phyloP scores from a whole-genome alignment of 2,329 filamentous ascomycete genomes.

The Capronia epimyces region DNA sequence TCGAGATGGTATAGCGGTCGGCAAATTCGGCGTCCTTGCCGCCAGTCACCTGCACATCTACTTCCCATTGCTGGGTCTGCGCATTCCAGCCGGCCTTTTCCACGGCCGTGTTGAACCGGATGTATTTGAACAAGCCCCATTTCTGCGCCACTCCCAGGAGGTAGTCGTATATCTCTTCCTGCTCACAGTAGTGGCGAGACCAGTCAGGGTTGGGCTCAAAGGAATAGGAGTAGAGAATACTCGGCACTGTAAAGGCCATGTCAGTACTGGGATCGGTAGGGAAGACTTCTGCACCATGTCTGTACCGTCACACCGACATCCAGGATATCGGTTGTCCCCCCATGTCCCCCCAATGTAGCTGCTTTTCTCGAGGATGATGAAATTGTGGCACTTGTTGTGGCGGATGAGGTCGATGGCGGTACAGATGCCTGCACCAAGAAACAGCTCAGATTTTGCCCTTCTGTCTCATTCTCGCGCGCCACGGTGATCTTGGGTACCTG shows the following conservation, averaged over 20 bases:
- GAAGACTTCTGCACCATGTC: too few species aligned
- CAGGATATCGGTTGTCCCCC: constrained; percentile 39
- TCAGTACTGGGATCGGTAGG: too few species aligned
- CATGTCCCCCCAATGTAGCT: constrained; percentile 42
- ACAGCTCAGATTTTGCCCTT: too few species aligned
- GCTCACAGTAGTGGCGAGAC: constrained; percentile 55
- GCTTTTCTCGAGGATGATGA: constrained; percentile 54
- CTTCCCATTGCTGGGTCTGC: constrained; percentile 40
- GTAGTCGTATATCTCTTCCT: constrained; percentile 56
- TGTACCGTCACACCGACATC: constrained; percentile 51
- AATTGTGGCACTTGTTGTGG: constrained; percentile 43
- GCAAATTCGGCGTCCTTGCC: constrained; percentile 53
- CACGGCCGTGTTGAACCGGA: constrained; percentile 55
- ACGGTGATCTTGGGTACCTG: too few species aligned
- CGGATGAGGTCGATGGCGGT: constrained; percentile 50
- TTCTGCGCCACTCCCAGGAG: constrained; percentile 38
- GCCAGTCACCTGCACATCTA: constrained; percentile 40
- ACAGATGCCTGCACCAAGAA: too few species aligned
- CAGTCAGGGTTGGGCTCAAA: constrained; percentile 57
- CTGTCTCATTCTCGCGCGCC: too few species aligned
- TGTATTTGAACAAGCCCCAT: constrained; percentile 48
- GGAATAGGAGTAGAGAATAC: constrained; percentile 57
- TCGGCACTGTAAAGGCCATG: too few species aligned
- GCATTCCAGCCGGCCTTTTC: constrained; percentile 54
- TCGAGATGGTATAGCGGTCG: constrained; percentile 49